Base-by-base conservation (phyloP, 2,329 filamentous ascomycete species). In the Neonectria ditissima region DNA sequence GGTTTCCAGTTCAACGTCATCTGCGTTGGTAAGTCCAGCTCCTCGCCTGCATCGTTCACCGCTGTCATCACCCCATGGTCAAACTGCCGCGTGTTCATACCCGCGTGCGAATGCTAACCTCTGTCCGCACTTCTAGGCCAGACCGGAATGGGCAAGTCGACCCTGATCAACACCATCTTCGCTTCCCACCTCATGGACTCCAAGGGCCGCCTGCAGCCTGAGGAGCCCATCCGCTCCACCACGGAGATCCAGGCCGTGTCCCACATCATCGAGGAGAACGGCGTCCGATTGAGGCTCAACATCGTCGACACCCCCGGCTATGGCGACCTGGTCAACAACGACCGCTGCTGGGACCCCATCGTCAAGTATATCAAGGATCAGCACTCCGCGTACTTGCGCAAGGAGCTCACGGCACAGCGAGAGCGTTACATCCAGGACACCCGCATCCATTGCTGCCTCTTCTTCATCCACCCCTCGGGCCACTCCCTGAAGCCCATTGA, bases 301-400 rank as follows among this genome's bases (percentile, higher is more conserved):
- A 99, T 99, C 77, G 96, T 99, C 77, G 96, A 99, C 80, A 99
- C 96, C 69, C 96, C 96, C 69, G 96, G 96, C 70, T 99, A 99
- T 77, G 96, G 96, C 78, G 96, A 99, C 77, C 89, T 97, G 78
- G 96, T 99, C 82, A 99, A 99, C 89, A 99, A 99, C 82, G 96
- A 99, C 85, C 92, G 96, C 87, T 99, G 96, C 90, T 99, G 96
- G 96, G 96, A 99, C 79, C 96, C 96, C 69, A 99, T 99, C 80
- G 95, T 99, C 87, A 99, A 99, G 87, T 99, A 99, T 84, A 99
- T 99, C 88, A 99, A 99, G 88, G 96, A 99, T 83, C 96, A 99
- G 86, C 96, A 99, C 87, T 97, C 94, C 56, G 95, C 96, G 76
- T 99, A 98, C 85, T 90, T 99, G 74, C 93, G 96, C 82, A 99